phyloP scores from a whole-genome alignment of 371 early-diverging fungal species.

The Dichotomocladium elegans region DNA sequence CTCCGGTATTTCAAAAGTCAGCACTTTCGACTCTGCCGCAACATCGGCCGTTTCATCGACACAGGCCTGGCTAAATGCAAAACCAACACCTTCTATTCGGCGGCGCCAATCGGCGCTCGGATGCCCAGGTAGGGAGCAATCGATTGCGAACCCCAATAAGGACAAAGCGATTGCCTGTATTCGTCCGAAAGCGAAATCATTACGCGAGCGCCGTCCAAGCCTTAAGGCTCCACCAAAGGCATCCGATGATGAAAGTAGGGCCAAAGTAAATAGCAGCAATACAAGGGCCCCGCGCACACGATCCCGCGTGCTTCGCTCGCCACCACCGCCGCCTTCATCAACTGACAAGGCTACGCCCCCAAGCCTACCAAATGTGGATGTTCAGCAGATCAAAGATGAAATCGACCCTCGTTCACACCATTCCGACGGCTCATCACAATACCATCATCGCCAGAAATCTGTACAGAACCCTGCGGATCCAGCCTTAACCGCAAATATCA shows the following conservation, averaged over 20 bases:
- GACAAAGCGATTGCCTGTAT: too few relatives aligned
- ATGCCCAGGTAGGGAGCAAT: neutral
- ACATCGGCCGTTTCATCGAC: neutral
- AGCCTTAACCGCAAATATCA: conserved; percentile 8
- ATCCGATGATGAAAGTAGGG: neutral
- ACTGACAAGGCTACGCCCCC: conserved; percentile 4
- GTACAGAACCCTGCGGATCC: neutral
- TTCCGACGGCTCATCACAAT: neutral
- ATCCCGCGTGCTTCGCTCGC: conserved; percentile 16
- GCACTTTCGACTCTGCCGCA: conserved; percentile 3
- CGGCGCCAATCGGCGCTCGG: neutral
- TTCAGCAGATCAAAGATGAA: conserved; percentile 15
- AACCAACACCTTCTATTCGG: neutral
- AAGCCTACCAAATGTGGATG: conserved; percentile 20
- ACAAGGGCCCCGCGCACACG: conserved; percentile 7
- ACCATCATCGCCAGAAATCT: too few relatives aligned
- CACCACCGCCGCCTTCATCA: conserved; percentile 15
- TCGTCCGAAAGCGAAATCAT: conserved; percentile 6
- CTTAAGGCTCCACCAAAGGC: neutral
- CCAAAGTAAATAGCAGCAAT: neutral
- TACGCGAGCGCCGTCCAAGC: neutral
- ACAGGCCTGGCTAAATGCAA: neutral
- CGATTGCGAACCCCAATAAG: neutral
- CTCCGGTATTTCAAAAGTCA: conserved; percentile 7
- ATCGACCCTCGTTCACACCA: neutral